Conservation (phyloP, 192 early-diverging fungal genomes). For the Backusella circina region DNA sequence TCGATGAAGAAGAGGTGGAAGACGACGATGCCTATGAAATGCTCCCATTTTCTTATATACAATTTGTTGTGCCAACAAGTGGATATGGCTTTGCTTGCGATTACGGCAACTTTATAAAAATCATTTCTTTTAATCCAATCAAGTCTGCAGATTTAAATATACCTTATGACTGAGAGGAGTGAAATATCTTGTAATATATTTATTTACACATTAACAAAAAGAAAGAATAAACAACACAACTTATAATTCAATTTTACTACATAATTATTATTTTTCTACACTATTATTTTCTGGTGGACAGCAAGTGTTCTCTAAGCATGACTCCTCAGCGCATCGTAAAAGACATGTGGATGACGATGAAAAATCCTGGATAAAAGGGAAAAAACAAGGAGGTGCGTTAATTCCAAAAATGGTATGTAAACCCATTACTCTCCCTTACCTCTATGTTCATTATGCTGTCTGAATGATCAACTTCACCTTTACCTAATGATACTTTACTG, state of each 20-base stretch:
- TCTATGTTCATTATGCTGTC: background rate
- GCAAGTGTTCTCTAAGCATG: slow-evolving; percentile 36
- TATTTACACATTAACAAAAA: background rate
- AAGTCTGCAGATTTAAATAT: background rate
- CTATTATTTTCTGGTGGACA: slow-evolving; percentile 21
- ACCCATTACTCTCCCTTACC: background rate
- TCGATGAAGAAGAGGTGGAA: slow-evolving; percentile 13
- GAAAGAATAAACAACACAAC: background rate
- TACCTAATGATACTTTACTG: background rate
- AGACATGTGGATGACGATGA: slow-evolving; percentile 19
- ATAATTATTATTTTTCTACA: background rate
- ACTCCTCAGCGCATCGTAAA: slow-evolving; percentile 25
- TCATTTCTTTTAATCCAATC: slow-evolving; percentile 7
- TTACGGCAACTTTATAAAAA: slow-evolving; percentile 24
- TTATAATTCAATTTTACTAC: background rate
- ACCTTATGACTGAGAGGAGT: background rate
- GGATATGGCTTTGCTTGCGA: slow-evolving; percentile 19
- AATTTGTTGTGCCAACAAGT: background rate
- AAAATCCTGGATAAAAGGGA: background rate
- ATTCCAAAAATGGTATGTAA: background rate
- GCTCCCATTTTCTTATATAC: slow-evolving; percentile 15
- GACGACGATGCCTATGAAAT: slow-evolving; percentile 7
- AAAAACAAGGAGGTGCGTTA: background rate
- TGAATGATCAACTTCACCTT: background rate
- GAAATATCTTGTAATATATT: background rate